Evolutionary conservation across 1,139 yeast species (phyloP).

Genomic region (Yamadazyma dendronema): DNA sequence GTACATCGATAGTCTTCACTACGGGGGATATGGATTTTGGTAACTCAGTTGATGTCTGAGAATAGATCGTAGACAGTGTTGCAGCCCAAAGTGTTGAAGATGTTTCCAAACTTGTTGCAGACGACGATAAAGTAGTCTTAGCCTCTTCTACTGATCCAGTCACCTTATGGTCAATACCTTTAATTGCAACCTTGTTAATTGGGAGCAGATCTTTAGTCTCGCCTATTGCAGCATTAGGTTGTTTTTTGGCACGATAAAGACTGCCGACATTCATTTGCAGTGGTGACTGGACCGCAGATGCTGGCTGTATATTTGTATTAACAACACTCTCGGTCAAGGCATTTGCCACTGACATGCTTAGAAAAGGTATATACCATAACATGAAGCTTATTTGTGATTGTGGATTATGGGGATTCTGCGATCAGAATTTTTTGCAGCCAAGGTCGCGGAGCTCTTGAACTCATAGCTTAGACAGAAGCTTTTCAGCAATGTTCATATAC

Average conservation of each 20-base stretch:
- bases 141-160: no score
- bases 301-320: no score
- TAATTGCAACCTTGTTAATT: no score
- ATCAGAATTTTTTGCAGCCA: constrained; percentile 1
- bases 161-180: no score
- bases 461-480: background rate
- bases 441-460: background rate
- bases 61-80: no score
- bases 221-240: background rate
- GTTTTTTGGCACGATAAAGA: background rate
- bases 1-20: background rate
- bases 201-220: background rate
- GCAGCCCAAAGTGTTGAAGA: no score
- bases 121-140: no score
- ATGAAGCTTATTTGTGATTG: background rate
- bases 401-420: background rate
- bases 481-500: background rate
- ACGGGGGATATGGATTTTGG: background rate
- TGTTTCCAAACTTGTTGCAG: no score
- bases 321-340: no score
- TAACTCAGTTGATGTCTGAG: no score
- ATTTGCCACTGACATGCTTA: background rate
- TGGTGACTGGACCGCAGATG: background rate
- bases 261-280: background rate
- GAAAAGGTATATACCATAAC: background rate